These are phyloP conservation scores for Amanita thiersii DNA, from an alignment of 768 basidiomycete species.

Conservation along the genomic window DNA sequence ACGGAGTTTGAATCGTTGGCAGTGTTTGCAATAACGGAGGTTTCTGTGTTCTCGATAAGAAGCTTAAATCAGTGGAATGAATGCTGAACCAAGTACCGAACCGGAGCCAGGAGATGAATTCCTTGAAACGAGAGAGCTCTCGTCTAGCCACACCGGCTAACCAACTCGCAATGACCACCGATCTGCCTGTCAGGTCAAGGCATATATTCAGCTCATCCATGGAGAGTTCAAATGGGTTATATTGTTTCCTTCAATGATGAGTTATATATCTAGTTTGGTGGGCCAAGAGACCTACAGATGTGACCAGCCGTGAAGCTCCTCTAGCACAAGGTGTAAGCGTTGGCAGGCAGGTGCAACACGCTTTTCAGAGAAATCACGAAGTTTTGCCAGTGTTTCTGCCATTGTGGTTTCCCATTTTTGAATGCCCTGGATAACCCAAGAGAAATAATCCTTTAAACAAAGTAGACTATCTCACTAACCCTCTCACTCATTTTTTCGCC, in stretches of 20 bases:
- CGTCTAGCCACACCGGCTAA: constrained; percentile 56
- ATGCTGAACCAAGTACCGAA: constrained; percentile 41
- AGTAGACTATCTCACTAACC: constrained; percentile 29
- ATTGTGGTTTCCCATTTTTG: constrained; percentile 79
- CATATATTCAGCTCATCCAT: constrained; percentile 42
- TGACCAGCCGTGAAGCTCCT: constrained; percentile 77
- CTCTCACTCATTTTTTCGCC: constrained; percentile 78
- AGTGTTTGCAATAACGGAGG: constrained; percentile 43
- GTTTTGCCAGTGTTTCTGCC: constrained; percentile 57
- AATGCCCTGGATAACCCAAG: constrained; percentile 42
- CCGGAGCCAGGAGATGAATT: constrained; percentile 73
- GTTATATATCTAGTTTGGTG: neutral
- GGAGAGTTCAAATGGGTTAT: constrained; percentile 44
- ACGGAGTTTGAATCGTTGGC: constrained; percentile 41
- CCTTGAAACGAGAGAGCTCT: constrained; percentile 66
- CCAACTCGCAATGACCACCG: constrained; percentile 61
- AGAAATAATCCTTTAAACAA: constrained; percentile 4
- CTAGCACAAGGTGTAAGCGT: constrained; percentile 64
- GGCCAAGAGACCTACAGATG: constrained; percentile 39
- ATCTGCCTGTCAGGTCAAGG: constrained; percentile 43
- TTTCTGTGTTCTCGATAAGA: constrained; percentile 17
- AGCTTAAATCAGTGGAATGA: neutral
- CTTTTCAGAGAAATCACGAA: constrained; percentile 69
- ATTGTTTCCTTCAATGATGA: constrained; percentile 42
- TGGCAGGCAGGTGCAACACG: constrained; percentile 69